These are phyloP conservation scores for Aspergillus hancockii DNA, from an alignment of 495 filamentous ascomycete genomes.

Conservation along the genomic window DNA sequence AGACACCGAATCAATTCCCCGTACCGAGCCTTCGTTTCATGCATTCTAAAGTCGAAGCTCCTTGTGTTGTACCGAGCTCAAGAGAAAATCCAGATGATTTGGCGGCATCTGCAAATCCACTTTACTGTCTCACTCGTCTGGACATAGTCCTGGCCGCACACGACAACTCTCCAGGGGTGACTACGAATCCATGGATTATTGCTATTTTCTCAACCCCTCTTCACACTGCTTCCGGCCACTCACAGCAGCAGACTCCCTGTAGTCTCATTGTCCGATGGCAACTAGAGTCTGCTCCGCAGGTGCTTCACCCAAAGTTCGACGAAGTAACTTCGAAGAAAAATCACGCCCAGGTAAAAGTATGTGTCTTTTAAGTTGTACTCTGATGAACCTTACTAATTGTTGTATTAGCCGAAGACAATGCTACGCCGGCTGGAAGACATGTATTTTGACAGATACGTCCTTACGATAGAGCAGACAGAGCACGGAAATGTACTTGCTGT, in stretches of 20 bases:
- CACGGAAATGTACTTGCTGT: slow-evolving; percentile 68
- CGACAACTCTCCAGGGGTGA: slow-evolving; percentile 49
- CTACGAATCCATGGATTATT: slow-evolving; percentile 62
- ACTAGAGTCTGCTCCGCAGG: slow-evolving; percentile 57
- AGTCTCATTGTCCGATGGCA: slow-evolving; percentile 80
- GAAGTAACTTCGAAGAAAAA: slow-evolving; percentile 68
- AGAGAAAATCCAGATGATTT: slow-evolving; percentile 32
- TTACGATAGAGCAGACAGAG: slow-evolving; percentile 65
- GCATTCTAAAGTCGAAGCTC: slow-evolving; percentile 44
- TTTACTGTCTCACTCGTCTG: slow-evolving; percentile 64
- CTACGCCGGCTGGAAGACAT: slow-evolving; percentile 70
- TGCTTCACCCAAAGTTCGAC: slow-evolving; percentile 71
- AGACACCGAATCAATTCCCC: slow-evolving; percentile 35
- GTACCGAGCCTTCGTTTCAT: slow-evolving; percentile 44
- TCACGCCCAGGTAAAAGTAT: slow-evolving; percentile 46
- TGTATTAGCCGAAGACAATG: slow-evolving; percentile 53
- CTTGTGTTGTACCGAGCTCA: slow-evolving; percentile 32
- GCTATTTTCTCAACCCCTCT: slow-evolving; percentile 65
- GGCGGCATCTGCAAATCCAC: slow-evolving; percentile 34
- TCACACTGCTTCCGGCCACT: slow-evolving; percentile 48
- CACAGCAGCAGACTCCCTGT: slow-evolving; percentile 59
- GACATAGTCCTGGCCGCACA: slow-evolving; percentile 63
- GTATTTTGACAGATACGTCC: slow-evolving; percentile 62
- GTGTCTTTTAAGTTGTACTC: not conserved
- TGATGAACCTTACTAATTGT: slow-evolving; percentile 19